Base-by-base conservation (phyloP, 257 asterid species). In the Ilex asprella region DNA sequence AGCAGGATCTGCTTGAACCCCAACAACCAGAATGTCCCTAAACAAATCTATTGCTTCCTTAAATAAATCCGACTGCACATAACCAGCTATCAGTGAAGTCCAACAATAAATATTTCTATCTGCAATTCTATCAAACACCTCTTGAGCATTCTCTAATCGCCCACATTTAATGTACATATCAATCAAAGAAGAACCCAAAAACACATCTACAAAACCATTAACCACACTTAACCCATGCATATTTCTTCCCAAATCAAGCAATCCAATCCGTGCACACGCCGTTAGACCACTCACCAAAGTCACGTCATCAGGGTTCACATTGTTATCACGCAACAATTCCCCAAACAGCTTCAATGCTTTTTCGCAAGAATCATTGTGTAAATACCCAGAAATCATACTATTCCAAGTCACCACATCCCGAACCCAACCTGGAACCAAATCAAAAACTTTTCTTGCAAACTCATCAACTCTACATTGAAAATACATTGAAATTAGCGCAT, bases 351-450 rank as follows among this genome's bases (percentile, higher is more conserved):
- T 12, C 52, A 66, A 46, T 47, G 70, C 70, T 31, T 21, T 31
- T 30, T 47, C 50, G 47, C 59, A 58, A 7, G 27, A 46, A 39
- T 55, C 70, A 49, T 46, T 0, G 55, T 58, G 70, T 41, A 66
- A 15, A 49, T 46, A 66, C 64, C 70, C 70, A 49, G 70, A 66
- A 66, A 66, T 58, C 70, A 66, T 12, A 14, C 64, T 66, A 58
- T 66, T 66, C 70, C 70, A 66, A 49, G 64, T 58, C 39, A 66
- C 70, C 54, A 66, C 70, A 29, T 66, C 70, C 12, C 64, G 59
- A 66, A 58, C 64, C 21, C 49, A 31, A 27, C n/a, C 59, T 13
- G 70, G 64, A 29, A 66, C 58, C 44, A 49, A 50, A 47, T 47
- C 70, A 58, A 66, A 66, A 52, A 58, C 64, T 12, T 52, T 49